Percentiles rank a stretch among this genome's conserved stretches.
Evolutionary conservation across 768 basidiomycete genomes (phyloP).

Genomic region (Mycena galopus): DNA sequence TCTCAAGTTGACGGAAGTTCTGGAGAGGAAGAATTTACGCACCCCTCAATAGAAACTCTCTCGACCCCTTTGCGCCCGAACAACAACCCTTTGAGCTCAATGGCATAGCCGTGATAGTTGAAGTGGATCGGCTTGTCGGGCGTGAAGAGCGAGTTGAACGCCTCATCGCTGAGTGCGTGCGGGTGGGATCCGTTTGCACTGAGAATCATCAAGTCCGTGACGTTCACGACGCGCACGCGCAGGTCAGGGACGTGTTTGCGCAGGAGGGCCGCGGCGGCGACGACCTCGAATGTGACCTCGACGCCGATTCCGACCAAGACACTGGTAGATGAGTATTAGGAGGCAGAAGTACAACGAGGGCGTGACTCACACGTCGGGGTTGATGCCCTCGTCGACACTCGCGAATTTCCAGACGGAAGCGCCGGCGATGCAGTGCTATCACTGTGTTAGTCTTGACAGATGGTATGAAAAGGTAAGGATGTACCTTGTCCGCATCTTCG

Average conservation of each 20-base stretch:
- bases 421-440: constrained; percentile 86
- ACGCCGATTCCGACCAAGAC: constrained; percentile 91
- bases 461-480: constrained; percentile 21
- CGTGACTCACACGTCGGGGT: constrained; percentile 74
- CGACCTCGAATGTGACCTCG: constrained; percentile 90
- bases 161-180: constrained; percentile 72
- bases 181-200: constrained; percentile 78
- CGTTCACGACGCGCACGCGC: constrained; percentile 89
- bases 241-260: constrained; percentile 77
- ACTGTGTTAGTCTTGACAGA: constrained; percentile 11
- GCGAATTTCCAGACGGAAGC: constrained; percentile 90
- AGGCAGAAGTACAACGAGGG: not conserved
- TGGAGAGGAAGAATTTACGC: constrained; percentile 2
- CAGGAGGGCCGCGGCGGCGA: constrained; percentile 86
- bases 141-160: constrained; percentile 82
- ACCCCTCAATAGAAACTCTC: constrained; percentile 69
- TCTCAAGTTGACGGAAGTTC: too few species aligned
- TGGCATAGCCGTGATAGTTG: constrained; percentile 88
- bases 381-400: constrained; percentile 76
- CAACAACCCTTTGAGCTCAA: constrained; percentile 76
- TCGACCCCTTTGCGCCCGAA: constrained; percentile 66
- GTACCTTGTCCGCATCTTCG: constrained; percentile 79
- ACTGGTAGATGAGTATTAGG: constrained; percentile 51
- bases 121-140: constrained; percentile 76
- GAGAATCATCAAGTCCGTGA: constrained; percentile 91